Conservation (phyloP, 495 filamentous ascomycete species). For the Hypoxylon perforatum region DNA sequence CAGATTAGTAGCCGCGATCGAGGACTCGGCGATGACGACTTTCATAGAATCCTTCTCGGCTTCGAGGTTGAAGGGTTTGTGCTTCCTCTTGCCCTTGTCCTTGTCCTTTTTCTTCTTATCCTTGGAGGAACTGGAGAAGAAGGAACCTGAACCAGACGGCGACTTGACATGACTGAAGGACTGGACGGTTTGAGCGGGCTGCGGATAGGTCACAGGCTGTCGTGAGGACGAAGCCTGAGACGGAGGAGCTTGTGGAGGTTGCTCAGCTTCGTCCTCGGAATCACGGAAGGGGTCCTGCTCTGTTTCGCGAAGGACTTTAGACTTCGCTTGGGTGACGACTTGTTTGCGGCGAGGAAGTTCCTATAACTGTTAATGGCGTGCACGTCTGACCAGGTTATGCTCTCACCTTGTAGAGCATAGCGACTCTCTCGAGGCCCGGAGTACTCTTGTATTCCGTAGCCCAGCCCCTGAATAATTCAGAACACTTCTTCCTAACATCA, state of each 20-base stretch:
- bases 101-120: constrained; percentile 63
- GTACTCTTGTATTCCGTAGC: constrained; percentile 82
- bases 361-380: constrained; percentile 39
- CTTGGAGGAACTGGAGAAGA: constrained; percentile 47
- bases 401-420: constrained; percentile 76
- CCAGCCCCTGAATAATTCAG: constrained; percentile 89
- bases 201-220: constrained; percentile 48
- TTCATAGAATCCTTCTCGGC: constrained; percentile 88
- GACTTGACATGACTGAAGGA: constrained; percentile 49
- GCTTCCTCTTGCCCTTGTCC: constrained; percentile 60
- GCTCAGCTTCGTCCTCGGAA: constrained; percentile 66
- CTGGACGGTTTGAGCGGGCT: constrained; percentile 44
- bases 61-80: constrained; percentile 80
- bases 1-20: constrained; percentile 89
- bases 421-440: constrained; percentile 81
- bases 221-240: constrained; percentile 45
- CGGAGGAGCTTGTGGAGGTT: constrained; percentile 20
- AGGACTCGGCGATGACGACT: constrained; percentile 82
- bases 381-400: neutral
- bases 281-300: constrained; percentile 69
- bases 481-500: constrained; percentile 85
- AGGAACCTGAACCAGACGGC: constrained; percentile 44
- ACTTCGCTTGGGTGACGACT: constrained; percentile 73
- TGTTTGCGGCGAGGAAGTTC: constrained; percentile 66
- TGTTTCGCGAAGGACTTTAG: constrained; percentile 82